Evolutionary conservation across 805 yeast species (phyloP).

Genomic region (Saturnispora serradocipensis): DNA sequence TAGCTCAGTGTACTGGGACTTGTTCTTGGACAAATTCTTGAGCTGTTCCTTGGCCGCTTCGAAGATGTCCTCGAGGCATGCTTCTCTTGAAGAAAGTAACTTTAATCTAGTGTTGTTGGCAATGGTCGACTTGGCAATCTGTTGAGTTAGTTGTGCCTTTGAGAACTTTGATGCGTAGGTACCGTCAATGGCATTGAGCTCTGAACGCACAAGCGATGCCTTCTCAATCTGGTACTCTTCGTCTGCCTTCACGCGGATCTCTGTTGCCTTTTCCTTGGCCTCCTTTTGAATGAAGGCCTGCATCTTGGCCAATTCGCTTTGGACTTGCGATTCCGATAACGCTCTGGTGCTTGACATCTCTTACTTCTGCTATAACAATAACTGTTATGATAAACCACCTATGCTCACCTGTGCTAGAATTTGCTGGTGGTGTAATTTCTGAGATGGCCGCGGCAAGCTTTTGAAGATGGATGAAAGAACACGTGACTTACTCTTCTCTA

Average conservation of each 20-base stretch:
- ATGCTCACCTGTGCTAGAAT: not conserved
- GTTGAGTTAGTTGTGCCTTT: slow-evolving; percentile 88
- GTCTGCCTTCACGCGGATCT: slow-evolving; percentile 89
- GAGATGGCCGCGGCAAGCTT: not conserved
- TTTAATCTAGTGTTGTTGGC: slow-evolving; percentile 93
- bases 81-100: slow-evolving; percentile 78
- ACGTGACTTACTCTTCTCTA: not conserved
- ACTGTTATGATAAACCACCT: not conserved
- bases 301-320: slow-evolving; percentile 94
- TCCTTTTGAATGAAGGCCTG: slow-evolving; percentile 98
- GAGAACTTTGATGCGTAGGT: slow-evolving; percentile 74
- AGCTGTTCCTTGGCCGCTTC: slow-evolving; percentile 58
- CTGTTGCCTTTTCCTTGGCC: slow-evolving; percentile 98
- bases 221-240: slow-evolving; percentile 98
- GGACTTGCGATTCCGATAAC: slow-evolving; percentile 56
- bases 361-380: not conserved
- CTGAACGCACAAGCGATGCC: slow-evolving; percentile 88
- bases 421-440: not conserved
- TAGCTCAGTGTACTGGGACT: slow-evolving; percentile 54
- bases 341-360: slow-evolving; percentile 29
- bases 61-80: slow-evolving; percentile 65
- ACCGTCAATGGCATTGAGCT: slow-evolving; percentile 79
- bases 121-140: slow-evolving; percentile 89
- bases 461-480: not conserved
- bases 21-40: slow-evolving; percentile 45